phyloP scores from a whole-genome alignment of 148 eudicot genomes.

The Tetragonia tetragonoides region DNA sequence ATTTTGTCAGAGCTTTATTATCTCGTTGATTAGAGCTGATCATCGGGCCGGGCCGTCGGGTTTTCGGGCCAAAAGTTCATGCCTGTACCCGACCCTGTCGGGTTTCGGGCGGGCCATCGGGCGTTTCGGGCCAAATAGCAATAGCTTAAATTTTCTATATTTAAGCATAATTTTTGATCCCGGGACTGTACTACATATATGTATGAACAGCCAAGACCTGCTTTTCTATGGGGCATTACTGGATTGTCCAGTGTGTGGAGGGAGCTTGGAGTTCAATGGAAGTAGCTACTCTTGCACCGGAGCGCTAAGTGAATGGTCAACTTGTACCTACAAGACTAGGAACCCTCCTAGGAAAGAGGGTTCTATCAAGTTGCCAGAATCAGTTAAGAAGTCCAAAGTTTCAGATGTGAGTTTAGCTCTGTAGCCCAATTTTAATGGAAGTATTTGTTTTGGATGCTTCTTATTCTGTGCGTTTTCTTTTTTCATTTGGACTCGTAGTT shows the following conservation, averaged over 20 bases:
- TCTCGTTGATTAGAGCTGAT: too few relatives aligned
- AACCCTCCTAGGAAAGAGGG: conserved; percentile 55
- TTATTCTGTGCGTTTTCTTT: background rate
- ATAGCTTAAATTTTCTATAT: too few relatives aligned
- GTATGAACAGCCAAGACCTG: conserved; percentile 55
- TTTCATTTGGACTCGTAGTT: conserved; percentile 30
- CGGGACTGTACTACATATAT: background rate
- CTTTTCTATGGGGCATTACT: conserved; percentile 65
- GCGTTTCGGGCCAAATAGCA: too few relatives aligned
- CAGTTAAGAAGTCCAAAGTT: conserved; percentile 44
- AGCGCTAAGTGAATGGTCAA: conserved; percentile 70
- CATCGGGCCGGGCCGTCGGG: too few relatives aligned
- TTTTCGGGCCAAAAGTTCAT: too few relatives aligned
- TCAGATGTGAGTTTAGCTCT: conserved; percentile 43
- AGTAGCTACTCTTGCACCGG: conserved; percentile 54
- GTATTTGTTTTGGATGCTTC: background rate
- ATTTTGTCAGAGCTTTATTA: too few relatives aligned
- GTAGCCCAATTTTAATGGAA: background rate
- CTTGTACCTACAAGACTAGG: conserved; percentile 57
- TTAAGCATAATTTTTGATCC: too few relatives aligned
- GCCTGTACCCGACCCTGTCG: too few relatives aligned
- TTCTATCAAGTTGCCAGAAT: conserved; percentile 53
- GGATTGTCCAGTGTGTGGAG: conserved; percentile 59
- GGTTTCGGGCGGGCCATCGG: too few relatives aligned
- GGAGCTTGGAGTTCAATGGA: conserved; percentile 47